Percentiles rank a stretch among this genome's conserved stretches.
Evolutionary conservation across 2,329 filamentous ascomycete species (phyloP).

Genomic region (Pseudopyrenochaeta lycopersici): DNA sequence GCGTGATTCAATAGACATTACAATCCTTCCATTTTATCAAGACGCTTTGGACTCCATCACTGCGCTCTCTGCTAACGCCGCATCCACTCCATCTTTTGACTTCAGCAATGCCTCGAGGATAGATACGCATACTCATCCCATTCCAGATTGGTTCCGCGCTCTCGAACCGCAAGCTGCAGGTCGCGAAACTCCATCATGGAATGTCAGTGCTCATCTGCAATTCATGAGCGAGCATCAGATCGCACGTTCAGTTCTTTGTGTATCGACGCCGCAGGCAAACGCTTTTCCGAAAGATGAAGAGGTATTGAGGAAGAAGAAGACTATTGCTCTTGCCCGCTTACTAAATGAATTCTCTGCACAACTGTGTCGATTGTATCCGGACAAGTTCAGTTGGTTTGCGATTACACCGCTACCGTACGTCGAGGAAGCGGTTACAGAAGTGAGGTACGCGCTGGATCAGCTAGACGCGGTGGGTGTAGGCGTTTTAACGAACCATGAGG

Average conservation of each 20-base stretch:
- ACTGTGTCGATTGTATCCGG: slow-evolving; percentile 33
- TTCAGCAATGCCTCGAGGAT: slow-evolving; percentile 35
- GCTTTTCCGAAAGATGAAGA: slow-evolving; percentile 34
- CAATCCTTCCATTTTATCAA: slow-evolving; percentile 38
- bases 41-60: slow-evolving; percentile 41
- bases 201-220: slow-evolving; percentile 31
- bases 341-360: slow-evolving; percentile 44
- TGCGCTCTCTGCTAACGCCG: slow-evolving; percentile 18
- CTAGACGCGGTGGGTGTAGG: slow-evolving; percentile 42
- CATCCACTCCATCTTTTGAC: slow-evolving; percentile 5
- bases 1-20: slow-evolving; percentile 35
- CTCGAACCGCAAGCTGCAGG: slow-evolving; percentile 46
- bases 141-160: slow-evolving; percentile 45
- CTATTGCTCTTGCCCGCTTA: slow-evolving; percentile 44
- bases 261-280: slow-evolving; percentile 48
- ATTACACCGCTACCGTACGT: slow-evolving; percentile 43
- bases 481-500: slow-evolving; percentile 47
- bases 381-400: slow-evolving; percentile 40
- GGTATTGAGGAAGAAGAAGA: slow-evolving; percentile 25
- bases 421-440: slow-evolving; percentile 38
- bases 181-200: slow-evolving; percentile 45
- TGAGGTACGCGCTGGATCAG: slow-evolving; percentile 38
- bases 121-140: slow-evolving; percentile 49
- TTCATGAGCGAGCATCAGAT: slow-evolving; percentile 46
- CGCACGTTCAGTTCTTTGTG: slow-evolving; percentile 38